Evolutionary conservation across 1,284 basidiomycete species (phyloP).

Genomic region (Pseudozyma sp.): DNA sequence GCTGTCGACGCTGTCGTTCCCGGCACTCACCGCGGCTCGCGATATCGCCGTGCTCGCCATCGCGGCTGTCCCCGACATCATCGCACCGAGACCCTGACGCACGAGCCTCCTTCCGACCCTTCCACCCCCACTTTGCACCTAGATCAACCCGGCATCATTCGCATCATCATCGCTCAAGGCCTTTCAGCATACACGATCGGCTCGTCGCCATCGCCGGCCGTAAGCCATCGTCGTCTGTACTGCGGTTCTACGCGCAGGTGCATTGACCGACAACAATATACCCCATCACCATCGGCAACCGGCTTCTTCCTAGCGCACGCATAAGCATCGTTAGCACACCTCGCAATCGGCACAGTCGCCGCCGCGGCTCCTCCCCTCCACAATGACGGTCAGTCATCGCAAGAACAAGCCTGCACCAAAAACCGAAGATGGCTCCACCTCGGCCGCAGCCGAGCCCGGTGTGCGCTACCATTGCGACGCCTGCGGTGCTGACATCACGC

Average conservation of each 20-base stretch:
- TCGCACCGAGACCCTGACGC: constrained; percentile 13
- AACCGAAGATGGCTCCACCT: constrained; percentile 56
- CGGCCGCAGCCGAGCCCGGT: constrained; percentile 63
- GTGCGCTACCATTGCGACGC: constrained; percentile 68
- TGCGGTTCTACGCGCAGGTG: too few species aligned
- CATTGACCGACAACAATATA: not conserved
- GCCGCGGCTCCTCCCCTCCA: constrained; percentile 7
- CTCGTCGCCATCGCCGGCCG: not conserved
- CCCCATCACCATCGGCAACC: not conserved
- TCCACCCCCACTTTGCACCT: too few species aligned
- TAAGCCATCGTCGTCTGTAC: too few species aligned
- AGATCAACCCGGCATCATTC: not conserved
- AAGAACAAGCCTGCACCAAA: constrained; percentile 64
- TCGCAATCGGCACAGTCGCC: not conserved
- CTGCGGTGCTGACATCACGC: constrained; percentile 67
- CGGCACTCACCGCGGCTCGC: not conserved
- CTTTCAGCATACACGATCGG: not conserved
- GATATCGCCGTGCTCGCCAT: not conserved
- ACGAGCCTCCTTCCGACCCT: constrained; percentile 23
- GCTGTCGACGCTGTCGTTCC: not conserved
- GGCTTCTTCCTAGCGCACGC: not conserved
- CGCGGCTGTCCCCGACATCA: not conserved
- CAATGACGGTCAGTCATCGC: constrained; percentile 68
- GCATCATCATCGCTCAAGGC: not conserved
- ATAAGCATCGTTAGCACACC: not conserved